Evolutionary conservation across 2,329 filamentous ascomycete species (phyloP).

Genomic region (Lithohypha guttulata): DNA sequence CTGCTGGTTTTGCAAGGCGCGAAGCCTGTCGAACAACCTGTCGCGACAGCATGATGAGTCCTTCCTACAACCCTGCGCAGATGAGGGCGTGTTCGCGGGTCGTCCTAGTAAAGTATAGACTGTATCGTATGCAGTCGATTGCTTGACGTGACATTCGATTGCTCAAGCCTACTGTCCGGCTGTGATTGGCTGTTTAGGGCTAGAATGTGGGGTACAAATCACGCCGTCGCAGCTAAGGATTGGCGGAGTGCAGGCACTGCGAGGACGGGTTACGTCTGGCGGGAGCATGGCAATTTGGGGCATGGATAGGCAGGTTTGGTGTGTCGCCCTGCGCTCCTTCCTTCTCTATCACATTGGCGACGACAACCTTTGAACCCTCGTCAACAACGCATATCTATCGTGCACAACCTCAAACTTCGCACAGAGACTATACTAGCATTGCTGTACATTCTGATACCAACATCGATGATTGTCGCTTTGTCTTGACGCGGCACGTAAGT

Average conservation of each 20-base stretch:
- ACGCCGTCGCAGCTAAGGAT: too few species aligned
- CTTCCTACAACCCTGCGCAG: too few species aligned
- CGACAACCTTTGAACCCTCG: constrained; percentile 13
- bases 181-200: constrained; percentile 4
- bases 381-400: constrained; percentile 31
- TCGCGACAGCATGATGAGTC: constrained; percentile 33
- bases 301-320: not conserved
- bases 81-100: too few species aligned
- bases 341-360: constrained; percentile 23
- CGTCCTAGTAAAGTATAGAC: too few species aligned
- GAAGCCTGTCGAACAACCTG: constrained; percentile 29
- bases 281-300: too few species aligned
- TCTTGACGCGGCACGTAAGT: constrained; percentile 7
- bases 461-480: constrained; percentile 6
- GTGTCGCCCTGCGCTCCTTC: constrained; percentile 1
- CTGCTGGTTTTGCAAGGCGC: constrained; percentile 24
- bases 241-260: constrained; percentile 1
- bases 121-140: too few species aligned
- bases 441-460: constrained; percentile 32
- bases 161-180: not conserved
- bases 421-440: constrained; percentile 25
- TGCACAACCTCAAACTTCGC: constrained; percentile 36
- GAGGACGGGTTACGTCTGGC: not conserved
- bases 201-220: not conserved
- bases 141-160: constrained; percentile 10